Conservation (phyloP, 768 basidiomycete genomes). For the Phylloporus sp. region DNA sequence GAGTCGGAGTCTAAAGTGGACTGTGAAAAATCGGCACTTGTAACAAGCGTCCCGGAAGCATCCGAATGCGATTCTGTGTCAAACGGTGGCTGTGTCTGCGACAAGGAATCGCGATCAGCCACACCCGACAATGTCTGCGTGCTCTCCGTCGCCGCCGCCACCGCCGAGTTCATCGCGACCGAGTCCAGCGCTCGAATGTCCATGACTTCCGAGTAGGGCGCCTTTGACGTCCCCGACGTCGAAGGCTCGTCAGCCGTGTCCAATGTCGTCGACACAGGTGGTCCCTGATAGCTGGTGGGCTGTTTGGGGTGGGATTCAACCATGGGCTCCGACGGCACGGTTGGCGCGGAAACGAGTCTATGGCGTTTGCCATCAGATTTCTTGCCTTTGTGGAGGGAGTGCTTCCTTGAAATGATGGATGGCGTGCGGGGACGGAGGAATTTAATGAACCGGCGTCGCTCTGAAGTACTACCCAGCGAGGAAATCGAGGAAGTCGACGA, state of each 20-base stretch:
- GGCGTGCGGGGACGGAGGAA: slow-evolving; percentile 15
- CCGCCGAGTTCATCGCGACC: not conserved
- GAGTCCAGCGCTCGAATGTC: slow-evolving; percentile 17
- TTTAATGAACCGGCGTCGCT: slow-evolving; percentile 4
- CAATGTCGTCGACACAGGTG: not conserved
- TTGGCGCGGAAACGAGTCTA: slow-evolving; percentile 17
- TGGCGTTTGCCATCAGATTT: slow-evolving; percentile 7
- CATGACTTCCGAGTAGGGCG: slow-evolving; percentile 16
- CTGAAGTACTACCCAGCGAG: slow-evolving; percentile 3
- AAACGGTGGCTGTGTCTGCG: not conserved
- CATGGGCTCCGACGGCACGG: slow-evolving; percentile 1
- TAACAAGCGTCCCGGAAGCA: slow-evolving; percentile 19
- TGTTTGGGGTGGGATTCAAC: not conserved
- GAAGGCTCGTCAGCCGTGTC: not conserved
- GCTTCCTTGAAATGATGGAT: slow-evolving; percentile 7
- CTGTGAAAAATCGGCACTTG: not conserved
- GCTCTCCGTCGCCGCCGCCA: not conserved
- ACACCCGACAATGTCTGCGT: not conserved
- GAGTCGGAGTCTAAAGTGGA: slow-evolving; percentile 15
- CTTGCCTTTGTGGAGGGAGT: slow-evolving; percentile 5
- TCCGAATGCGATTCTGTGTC: slow-evolving; percentile 13
- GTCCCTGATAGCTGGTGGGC: not conserved
- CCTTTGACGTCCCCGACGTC: not conserved
- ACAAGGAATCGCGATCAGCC: slow-evolving; percentile 4
- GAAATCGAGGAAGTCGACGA: slow-evolving; percentile 13